Base-by-base conservation (phyloP, 495 filamentous ascomycete species). In the Penicillium egyptiacum region DNA sequence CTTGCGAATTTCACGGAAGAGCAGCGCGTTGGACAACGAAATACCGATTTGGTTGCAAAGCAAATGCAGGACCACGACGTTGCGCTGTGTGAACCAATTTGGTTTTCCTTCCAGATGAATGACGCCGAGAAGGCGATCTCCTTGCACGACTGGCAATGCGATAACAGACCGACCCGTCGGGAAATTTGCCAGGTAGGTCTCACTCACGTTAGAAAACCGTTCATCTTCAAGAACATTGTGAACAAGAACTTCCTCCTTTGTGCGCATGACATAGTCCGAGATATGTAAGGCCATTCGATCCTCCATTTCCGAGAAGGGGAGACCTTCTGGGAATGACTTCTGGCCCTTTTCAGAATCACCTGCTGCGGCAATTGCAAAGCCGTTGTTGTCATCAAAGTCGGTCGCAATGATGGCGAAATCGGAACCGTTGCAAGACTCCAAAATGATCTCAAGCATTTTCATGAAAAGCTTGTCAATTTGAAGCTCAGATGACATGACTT, bases 1-100 rank as follows among this genome's bases (percentile, higher is more conserved):
- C 69, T 90, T 91, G 63, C 87, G 85, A 45, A 92, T 77, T 50
- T 86, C 80, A 61, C 90, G 92, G 79, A 95, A 90, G 4, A 92
- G 83, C 53, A 94, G 74, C 1, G 91, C 90, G 65, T 95, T 96
- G 30, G 89, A 90, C 56, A 93, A 84, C 26, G 90, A 94, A 60
- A 95, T 95, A 17, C 88, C 85, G 45, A 96, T 90, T 65, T 96
- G 91, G 62, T 92, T 93, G 65, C 90, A 90, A 8, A 96, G 83
- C 39, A 96, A 76, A 70, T 91, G 88, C 10, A 96, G 77, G 0
- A 96, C 86, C 16, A 89, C 91, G 31, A 92, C 81, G 54, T 93
- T 96, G 1, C 92, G 82, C 63, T 96, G 90, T 1, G 91, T 95
- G 64, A 96, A 94, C 17, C 87, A 90, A 30, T 89, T 89, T 0